Evolutionary conservation across 768 basidiomycete species (phyloP).

Genomic region (Zangia roseola): DNA sequence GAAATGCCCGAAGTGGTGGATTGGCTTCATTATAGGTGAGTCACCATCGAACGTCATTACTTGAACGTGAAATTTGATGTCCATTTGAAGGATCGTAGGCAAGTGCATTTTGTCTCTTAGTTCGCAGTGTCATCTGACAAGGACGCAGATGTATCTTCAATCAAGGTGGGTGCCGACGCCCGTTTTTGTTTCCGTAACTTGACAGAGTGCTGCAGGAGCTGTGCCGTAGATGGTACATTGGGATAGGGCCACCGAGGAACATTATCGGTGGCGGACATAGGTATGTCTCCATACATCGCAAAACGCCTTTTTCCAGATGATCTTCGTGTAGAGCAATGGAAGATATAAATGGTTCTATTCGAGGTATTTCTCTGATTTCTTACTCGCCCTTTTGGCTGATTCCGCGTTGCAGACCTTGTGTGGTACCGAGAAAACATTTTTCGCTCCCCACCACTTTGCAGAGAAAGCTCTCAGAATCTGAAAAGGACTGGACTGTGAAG

Average conservation of each 20-base stretch:
- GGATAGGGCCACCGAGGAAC: conserved; percentile 17
- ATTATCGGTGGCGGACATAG: conserved; percentile 52
- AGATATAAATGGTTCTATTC: conserved; percentile 76
- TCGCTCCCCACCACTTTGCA: conserved; percentile 27
- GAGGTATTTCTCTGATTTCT: conserved; percentile 42
- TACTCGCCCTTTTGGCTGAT: conserved; percentile 1
- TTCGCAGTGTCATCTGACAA: not conserved
- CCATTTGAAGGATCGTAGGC: conserved; percentile 62
- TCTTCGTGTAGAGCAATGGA: conserved; percentile 62
- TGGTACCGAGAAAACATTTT: conserved; percentile 83
- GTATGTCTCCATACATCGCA: conserved; percentile 34
- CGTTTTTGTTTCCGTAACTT: not conserved
- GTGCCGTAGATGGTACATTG: conserved; percentile 69
- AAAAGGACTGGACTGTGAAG: too few relatives aligned
- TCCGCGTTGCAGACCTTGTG: conserved; percentile 53
- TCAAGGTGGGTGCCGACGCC: conserved; percentile 51
- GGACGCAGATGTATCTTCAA: conserved; percentile 71
- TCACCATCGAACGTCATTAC: not conserved
- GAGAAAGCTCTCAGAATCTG: too few relatives aligned
- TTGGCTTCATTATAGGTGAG: conserved; percentile 78
- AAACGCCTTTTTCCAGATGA: not conserved
- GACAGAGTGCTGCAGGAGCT: conserved; percentile 52
- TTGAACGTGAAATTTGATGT: not conserved
- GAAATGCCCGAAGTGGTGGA: conserved; percentile 82
- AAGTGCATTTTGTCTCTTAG: conserved; percentile 26